phyloP scores from a whole-genome alignment of 352 stramenopile species.

The Elongisporangium undulatum region DNA sequence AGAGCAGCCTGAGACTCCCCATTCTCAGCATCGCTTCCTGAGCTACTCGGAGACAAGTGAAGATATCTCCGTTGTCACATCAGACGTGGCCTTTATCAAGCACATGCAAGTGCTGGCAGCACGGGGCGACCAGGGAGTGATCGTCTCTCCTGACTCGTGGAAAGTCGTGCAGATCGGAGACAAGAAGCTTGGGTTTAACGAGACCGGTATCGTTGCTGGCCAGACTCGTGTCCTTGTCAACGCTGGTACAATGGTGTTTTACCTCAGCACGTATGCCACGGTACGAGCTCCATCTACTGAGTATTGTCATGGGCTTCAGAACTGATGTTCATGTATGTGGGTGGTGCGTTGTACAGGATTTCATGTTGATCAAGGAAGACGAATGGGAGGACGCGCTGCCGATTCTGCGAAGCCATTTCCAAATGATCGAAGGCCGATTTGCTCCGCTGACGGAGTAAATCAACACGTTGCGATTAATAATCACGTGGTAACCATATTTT shows the following conservation, averaged over 20 bases:
- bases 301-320: not conserved
- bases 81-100: constrained; percentile 32
- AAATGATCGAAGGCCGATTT: constrained; percentile 36
- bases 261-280: constrained; percentile 65
- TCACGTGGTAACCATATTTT: not conserved
- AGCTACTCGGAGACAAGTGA: constrained; percentile 59
- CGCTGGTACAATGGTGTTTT: constrained; percentile 60
- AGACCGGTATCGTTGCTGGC: constrained; percentile 61
- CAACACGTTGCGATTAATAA: not conserved
- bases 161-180: constrained; percentile 63
- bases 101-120: constrained; percentile 29
- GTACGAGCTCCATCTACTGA: constrained; percentile 10
- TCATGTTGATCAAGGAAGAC: constrained; percentile 72
- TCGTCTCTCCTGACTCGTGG: constrained; percentile 56
- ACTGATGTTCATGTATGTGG: not conserved
- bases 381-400: constrained; percentile 49
- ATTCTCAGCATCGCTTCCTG: constrained; percentile 19
- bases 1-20: not conserved
- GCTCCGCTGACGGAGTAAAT: constrained; percentile 17
- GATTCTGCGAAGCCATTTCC: constrained; percentile 41
- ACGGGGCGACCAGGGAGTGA: constrained; percentile 37
- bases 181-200: constrained; percentile 49
- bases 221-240: constrained; percentile 56
- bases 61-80: constrained; percentile 56
- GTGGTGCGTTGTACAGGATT: constrained; percentile 24